Evolutionary conservation across 208 protist species (phyloP).

Genomic region (Acanthamoeba polyphaga): DNA sequence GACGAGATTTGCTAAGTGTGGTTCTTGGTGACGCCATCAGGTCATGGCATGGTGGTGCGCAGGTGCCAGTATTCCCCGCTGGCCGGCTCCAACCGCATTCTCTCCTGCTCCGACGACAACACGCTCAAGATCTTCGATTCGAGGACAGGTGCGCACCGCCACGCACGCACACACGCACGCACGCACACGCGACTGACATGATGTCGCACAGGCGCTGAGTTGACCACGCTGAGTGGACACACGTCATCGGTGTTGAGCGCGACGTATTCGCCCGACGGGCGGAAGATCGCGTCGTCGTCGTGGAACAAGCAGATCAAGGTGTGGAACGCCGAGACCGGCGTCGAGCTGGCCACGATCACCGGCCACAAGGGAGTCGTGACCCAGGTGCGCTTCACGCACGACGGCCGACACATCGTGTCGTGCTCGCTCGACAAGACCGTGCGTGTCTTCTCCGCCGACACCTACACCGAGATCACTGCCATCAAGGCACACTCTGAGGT

Average conservation of each 20-base stretch:
- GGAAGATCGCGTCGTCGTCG: constrained; percentile 76
- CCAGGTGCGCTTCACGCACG: constrained; percentile 34
- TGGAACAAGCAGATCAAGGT: constrained; percentile 79
- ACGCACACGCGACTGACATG: background rate
- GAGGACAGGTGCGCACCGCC: background rate
- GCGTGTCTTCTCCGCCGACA: background rate
- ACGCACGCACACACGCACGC: background rate
- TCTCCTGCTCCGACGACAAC: constrained; percentile 48
- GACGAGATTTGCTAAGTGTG: background rate
- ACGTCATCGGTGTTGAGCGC: constrained; percentile 62
- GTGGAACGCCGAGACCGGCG: constrained; percentile 51
- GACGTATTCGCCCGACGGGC: constrained; percentile 81
- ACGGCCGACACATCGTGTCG: constrained; percentile 24
- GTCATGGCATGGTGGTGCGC: constrained; percentile 51
- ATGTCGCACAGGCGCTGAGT: background rate
- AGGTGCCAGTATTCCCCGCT: constrained; percentile 49
- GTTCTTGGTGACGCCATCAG: background rate
- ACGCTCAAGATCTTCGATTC: constrained; percentile 26
- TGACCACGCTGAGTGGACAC: constrained; percentile 51
- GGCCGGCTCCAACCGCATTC: constrained; percentile 37
- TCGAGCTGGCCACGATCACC: constrained; percentile 76
- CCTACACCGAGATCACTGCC: constrained; percentile 28
- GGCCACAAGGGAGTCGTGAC: constrained; percentile 63
- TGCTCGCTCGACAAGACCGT: constrained; percentile 58
- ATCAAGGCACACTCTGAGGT: constrained; percentile 6